Evolutionary conservation across 495 filamentous ascomycete species (phyloP).

Genomic region (Cercophora scortea): DNA sequence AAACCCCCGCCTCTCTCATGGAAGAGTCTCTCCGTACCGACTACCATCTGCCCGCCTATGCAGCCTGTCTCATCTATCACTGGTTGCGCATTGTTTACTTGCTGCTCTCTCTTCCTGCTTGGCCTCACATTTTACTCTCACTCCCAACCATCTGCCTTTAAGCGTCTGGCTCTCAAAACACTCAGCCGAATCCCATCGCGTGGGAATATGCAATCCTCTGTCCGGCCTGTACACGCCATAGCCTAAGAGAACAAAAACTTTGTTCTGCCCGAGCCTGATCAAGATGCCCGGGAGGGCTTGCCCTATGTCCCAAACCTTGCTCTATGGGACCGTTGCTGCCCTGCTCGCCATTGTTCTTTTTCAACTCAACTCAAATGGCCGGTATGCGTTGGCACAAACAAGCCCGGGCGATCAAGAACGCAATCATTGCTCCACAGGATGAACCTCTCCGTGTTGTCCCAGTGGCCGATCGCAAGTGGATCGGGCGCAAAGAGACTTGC

Average conservation of each 20-base stretch:
- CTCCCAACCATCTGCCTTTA: neutral
- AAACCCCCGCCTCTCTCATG: neutral
- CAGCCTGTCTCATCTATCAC: neutral
- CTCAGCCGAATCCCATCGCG: neutral
- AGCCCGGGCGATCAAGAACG: neutral
- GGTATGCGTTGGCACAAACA: conserved; percentile 1
- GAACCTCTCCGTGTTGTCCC: neutral
- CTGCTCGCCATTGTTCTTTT: conserved; percentile 17
- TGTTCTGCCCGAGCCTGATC: neutral
- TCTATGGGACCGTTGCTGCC: conserved; percentile 9
- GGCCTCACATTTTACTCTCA: neutral
- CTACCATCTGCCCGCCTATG: neutral
- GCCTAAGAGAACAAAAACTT: neutral
- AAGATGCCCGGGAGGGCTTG: neutral
- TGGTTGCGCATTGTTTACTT: neutral
- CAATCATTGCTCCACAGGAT: neutral
- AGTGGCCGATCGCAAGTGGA: neutral
- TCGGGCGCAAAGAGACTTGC: neutral
- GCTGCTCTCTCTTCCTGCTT: neutral
- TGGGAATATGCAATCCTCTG: neutral
- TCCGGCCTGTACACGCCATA: neutral
- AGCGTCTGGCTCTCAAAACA: neutral
- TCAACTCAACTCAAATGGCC: conserved; percentile 7
- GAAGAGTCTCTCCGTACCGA: neutral
- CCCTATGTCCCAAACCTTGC: neutral